phyloP scores from a whole-genome alignment of 148 eudicot genomes.

The Cornus controversa region DNA sequence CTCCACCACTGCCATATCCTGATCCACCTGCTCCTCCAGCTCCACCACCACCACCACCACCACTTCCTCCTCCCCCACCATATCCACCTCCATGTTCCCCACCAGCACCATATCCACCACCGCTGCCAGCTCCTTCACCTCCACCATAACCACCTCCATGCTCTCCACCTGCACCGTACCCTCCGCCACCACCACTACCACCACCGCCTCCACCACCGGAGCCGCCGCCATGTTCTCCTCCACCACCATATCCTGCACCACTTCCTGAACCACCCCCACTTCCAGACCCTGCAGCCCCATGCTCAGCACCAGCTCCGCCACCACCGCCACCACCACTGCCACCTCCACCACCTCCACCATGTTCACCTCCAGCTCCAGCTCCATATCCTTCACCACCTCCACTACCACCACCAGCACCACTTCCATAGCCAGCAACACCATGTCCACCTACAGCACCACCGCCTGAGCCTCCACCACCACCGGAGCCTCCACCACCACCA shows the following conservation, averaged over 20 bases:
- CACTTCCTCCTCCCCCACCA: neutral
- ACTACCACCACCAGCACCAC: neutral
- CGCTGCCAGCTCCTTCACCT: constrained; percentile 26
- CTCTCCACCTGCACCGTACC: constrained; percentile 20
- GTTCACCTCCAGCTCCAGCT: neutral
- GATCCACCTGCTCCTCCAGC: constrained; percentile 27
- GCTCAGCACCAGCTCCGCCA: constrained; percentile 1
- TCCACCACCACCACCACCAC: constrained; percentile 35
- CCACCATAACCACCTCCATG: constrained; percentile 25
- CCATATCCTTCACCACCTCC: neutral
- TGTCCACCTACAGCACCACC: neutral
- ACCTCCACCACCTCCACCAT: neutral
- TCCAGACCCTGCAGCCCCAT: constrained; percentile 20
- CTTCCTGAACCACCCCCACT: constrained; percentile 20
- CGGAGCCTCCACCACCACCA: constrained; percentile 24
- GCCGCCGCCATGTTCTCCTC: constrained; percentile 2
- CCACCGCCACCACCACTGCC: neutral
- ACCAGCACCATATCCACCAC: constrained; percentile 21
- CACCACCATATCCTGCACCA: constrained; percentile 24
- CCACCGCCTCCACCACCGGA: constrained; percentile 14
- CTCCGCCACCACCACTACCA: constrained; percentile 26
- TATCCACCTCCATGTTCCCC: neutral
- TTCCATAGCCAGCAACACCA: neutral
- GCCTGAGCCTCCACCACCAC: constrained; percentile 19
- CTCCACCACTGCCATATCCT: constrained; percentile 34